Conservation (phyloP, 2,329 filamentous ascomycete genomes). For the Fusarium denticulatum region DNA sequence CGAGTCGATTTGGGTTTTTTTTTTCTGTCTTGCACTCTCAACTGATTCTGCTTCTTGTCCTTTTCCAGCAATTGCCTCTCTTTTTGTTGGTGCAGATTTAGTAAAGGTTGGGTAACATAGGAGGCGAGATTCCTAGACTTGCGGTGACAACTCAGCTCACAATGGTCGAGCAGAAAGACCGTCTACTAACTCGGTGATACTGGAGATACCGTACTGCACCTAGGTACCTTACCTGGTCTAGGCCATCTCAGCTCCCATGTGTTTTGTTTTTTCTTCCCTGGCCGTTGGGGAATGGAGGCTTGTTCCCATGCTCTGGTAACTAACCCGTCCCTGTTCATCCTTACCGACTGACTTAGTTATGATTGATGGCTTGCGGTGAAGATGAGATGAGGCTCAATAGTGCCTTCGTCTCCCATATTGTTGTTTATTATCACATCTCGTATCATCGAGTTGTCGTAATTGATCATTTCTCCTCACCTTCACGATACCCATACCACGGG, state of each 20-base stretch:
- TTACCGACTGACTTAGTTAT: background rate
- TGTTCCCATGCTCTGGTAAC: conserved; percentile 3
- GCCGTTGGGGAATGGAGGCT: conserved; percentile 32
- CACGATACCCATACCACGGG: conserved; percentile 14
- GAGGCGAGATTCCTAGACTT: conserved; percentile 5
- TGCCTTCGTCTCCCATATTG: conserved; percentile 16
- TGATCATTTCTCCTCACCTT: conserved; percentile 39
- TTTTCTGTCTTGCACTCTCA: background rate
- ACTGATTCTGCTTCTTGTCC: background rate
- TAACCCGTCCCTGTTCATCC: background rate
- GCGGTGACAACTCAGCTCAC: conserved; percentile 17
- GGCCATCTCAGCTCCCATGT: conserved; percentile 23
- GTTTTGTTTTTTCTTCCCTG: conserved; percentile 16
- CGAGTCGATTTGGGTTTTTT: background rate
- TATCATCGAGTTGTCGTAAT: conserved; percentile 35
- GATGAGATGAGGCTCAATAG: conserved; percentile 22
- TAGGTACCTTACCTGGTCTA: background rate
- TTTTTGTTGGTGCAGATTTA: background rate
- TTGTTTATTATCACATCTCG: conserved; percentile 25
- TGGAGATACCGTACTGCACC: background rate
- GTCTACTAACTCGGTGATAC: conserved; percentile 11
- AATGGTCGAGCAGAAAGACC: background rate
- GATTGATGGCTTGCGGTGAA: conserved; percentile 7
- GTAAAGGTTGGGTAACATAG: conserved; percentile 4
- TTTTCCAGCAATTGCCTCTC: conserved; percentile 1